Evolutionary conservation across 129 eudicot genomes (phyloP).

Genomic region (Flaveria sonorensis): DNA sequence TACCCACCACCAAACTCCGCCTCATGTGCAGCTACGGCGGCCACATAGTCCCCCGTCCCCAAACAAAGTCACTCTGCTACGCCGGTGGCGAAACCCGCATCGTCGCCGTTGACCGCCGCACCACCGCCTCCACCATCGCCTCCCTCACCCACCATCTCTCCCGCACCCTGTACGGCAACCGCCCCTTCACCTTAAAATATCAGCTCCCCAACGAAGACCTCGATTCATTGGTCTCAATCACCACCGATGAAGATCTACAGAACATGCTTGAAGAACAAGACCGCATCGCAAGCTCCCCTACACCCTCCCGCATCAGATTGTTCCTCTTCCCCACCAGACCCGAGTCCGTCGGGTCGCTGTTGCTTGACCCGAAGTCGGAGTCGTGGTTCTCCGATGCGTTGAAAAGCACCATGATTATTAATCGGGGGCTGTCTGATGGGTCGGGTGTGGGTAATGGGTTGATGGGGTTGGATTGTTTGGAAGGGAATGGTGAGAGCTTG

Average conservation of each 20-base stretch:
- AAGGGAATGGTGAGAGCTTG: constrained; percentile 41
- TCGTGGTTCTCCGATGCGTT: constrained; percentile 78
- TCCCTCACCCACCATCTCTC: constrained; percentile 62
- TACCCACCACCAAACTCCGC: constrained; percentile 65
- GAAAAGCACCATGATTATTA: constrained; percentile 62
- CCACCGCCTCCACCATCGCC: constrained; percentile 51
- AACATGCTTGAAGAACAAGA: constrained; percentile 90
- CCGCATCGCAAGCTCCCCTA: constrained; percentile 36
- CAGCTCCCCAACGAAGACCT: constrained; percentile 85
- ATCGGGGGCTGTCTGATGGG: constrained; percentile 52
- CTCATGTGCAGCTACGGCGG: constrained; percentile 89
- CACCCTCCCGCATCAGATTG: constrained; percentile 62
- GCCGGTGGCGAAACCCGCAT: constrained; percentile 85
- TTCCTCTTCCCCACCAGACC: constrained; percentile 65
- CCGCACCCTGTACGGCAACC: constrained; percentile 48
- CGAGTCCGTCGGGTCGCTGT: constrained; percentile 49
- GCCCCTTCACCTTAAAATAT: constrained; percentile 66
- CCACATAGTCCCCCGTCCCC: constrained; percentile 82
- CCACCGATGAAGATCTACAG: constrained; percentile 68
- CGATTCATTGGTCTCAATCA: constrained; percentile 66
- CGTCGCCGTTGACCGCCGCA: constrained; percentile 81
- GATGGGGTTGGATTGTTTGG: constrained; percentile 39
- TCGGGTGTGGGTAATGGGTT: constrained; percentile 46
- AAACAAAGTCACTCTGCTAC: constrained; percentile 69
- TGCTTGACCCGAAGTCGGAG: constrained; percentile 67